These are phyloP conservation scores for Blastobotrys petasosporus DNA, from an alignment of 1,139 yeast species.

Conservation along the genomic window DNA sequence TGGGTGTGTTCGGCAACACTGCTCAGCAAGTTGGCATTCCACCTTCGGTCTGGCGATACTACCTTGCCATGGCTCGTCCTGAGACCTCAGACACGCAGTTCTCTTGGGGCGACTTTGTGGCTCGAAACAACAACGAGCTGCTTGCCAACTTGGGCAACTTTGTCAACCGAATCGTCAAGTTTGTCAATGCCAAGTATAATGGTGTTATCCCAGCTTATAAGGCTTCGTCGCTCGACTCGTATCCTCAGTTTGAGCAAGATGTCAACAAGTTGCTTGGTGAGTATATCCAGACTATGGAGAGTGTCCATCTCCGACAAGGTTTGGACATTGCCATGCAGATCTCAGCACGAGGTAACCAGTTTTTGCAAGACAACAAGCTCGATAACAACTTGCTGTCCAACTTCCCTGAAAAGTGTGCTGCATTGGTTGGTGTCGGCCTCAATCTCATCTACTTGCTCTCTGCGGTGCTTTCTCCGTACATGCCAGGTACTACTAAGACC, in stretches of 20 bases:
- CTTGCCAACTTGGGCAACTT: slow-evolving; percentile 95
- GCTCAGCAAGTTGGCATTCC: slow-evolving; percentile 90
- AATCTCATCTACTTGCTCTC: slow-evolving; percentile 80
- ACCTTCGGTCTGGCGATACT: slow-evolving; percentile 96
- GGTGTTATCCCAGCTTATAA: slow-evolving; percentile 72
- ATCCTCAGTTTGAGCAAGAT: slow-evolving; percentile 40
- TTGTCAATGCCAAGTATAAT: slow-evolving; percentile 82
- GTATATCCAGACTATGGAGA: slow-evolving; percentile 71
- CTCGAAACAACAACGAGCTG: slow-evolving; percentile 87
- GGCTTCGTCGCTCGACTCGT: slow-evolving; percentile 41
- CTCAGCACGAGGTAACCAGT: slow-evolving; percentile 88
- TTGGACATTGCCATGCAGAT: slow-evolving; percentile 86
- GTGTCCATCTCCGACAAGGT: slow-evolving; percentile 78
- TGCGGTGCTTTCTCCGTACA: slow-evolving; percentile 75
- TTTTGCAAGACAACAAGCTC: slow-evolving; percentile 90
- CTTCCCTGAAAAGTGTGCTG: slow-evolving; percentile 76
- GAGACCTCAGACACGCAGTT: slow-evolving; percentile 94
- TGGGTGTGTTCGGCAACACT: slow-evolving; percentile 97
- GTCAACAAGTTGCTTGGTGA: slow-evolving; percentile 53
- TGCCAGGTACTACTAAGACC: slow-evolving; percentile 74
- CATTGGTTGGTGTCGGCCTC: slow-evolving; percentile 87
- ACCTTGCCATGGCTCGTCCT: slow-evolving; percentile 86
- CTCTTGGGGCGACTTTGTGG: slow-evolving; percentile 93
- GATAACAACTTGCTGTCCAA: slow-evolving; percentile 80
- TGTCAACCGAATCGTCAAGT: slow-evolving; percentile 88